These are phyloP conservation scores for Uronychia binucleata DNA, from an alignment of 73 alveolate genomes.

Conservation along the genomic window DNA sequence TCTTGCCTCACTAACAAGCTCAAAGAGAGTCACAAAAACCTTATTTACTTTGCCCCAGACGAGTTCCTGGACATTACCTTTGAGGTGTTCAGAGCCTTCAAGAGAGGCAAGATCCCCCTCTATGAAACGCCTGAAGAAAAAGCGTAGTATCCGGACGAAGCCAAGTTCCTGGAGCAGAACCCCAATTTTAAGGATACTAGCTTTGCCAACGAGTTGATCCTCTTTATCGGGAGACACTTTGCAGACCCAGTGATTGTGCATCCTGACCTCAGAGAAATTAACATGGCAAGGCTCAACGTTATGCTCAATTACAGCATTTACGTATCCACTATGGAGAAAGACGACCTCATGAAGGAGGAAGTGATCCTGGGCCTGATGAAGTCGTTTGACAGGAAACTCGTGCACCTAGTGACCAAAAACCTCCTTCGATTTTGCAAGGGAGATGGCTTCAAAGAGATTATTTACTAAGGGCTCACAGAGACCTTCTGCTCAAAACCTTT, in stretches of 20 bases:
- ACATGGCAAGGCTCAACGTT: conserved; percentile 37
- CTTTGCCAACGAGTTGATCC: conserved; percentile 5
- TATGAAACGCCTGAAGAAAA: conserved; percentile 10
- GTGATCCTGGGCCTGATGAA: conserved; percentile 23
- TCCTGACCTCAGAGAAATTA: conserved; percentile 50
- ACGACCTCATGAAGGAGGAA: conserved; percentile 3
- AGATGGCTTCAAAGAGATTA: conserved; percentile 46
- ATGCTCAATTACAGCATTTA: conserved; percentile 13
- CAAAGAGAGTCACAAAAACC: not conserved
- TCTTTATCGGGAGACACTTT: conserved; percentile 46
- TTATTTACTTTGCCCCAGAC: conserved; percentile 44
- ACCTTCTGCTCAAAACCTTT: conserved; percentile 22
- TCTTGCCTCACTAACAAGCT: not conserved
- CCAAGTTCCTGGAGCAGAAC: not conserved
- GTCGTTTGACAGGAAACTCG: conserved; percentile 41
- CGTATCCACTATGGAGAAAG: conserved; percentile 14
- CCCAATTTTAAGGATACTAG: not conserved
- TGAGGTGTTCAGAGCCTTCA: conserved; percentile 41
- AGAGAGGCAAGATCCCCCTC: conserved; percentile 41
- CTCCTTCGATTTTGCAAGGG: conserved; percentile 52
- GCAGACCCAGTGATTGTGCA: conserved; percentile 34
- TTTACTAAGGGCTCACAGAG: conserved; percentile 21
- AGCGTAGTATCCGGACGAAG: not conserved
- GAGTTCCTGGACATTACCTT: conserved; percentile 21
- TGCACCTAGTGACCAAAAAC: conserved; percentile 27